Evolutionary conservation across 2,329 filamentous ascomycete genomes (phyloP), one percentile per base, ranked within the genome.

Genomic region (Drechslerella stenobrocha): DNA sequence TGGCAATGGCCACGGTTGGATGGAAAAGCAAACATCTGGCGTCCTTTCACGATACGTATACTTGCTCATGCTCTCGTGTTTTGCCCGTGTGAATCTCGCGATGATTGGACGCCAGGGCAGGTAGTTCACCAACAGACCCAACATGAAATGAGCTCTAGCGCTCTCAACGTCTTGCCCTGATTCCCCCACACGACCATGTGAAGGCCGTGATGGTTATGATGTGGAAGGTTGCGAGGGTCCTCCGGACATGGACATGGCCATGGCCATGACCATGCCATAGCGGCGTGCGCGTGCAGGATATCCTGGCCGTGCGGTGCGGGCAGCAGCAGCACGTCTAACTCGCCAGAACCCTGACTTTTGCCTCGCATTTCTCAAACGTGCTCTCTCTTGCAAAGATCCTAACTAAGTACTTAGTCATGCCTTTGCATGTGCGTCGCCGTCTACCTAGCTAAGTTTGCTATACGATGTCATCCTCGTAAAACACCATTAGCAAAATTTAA

Each of bases 211-310:
- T 18, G 18, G 13, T 42, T 18, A 18, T 42, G 37, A 42, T 42
- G 4, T 42, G 37, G 37, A 42, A 42, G 37, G 37, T 42, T 42
- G 15, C 37, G 37, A 18, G 37, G 37, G 34, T 4, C 34, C 34
- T 18, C 13, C 18, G 37, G 37, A 20, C n/a, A n/a, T n/a, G n/a
- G n/a, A n/a, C n/a, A n/a, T n/a, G n/a, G n/a, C n/a, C n/a, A n/a
- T n/a, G n/a, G n/a, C n/a, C n/a, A n/a, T n/a, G n/a, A n/a, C n/a
- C n/a, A n/a, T n/a, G n/a, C n/a, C n/a, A n/a, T n/a, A n/a, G n/a
- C n/a, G n/a, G n/a, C n/a, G n/a, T 9, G 34, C 15, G 11, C 34
- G 18, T 18, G 15, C 15, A 42, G 37, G 15, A 42, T 42, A 42
- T 20, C 37, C 37, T 42, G 15, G 37, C 37, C 22, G 37, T 18